Percentiles rank a stretch among this genome's conserved stretches.
Evolutionary conservation across 2,329 filamentous ascomycete species (phyloP).

Genomic region (Colletotrichum sp.): DNA sequence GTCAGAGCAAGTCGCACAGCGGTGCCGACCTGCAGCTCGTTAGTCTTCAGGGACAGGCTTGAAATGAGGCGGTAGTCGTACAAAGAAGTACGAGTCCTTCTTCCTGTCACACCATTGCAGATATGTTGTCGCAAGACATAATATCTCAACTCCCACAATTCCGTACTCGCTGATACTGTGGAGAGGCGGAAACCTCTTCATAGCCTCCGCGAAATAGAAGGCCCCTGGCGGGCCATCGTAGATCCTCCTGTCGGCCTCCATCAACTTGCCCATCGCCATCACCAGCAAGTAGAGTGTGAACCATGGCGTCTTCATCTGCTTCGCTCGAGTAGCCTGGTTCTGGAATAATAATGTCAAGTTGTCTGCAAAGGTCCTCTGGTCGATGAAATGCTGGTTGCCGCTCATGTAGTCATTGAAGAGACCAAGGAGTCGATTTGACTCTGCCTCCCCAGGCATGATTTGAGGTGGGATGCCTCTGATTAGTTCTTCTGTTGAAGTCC

Average conservation of each 20-base stretch:
- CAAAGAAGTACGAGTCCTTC: conserved; percentile 32
- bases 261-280: conserved; percentile 33
- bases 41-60: not conserved
- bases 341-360: conserved; percentile 28
- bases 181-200: conserved; percentile 27
- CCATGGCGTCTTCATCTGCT: conserved; percentile 27
- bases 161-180: conserved; percentile 28
- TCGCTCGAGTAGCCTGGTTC: conserved; percentile 19
- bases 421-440: conserved; percentile 26
- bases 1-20: conserved; percentile 30
- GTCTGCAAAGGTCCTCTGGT: conserved; percentile 29
- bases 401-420: conserved; percentile 28
- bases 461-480: conserved; percentile 15
- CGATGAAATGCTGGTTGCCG: conserved; percentile 32
- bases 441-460: conserved; percentile 16
- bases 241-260: conserved; percentile 24
- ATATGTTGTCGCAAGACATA: conserved; percentile 28
- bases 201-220: conserved; percentile 29
- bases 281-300: conserved; percentile 31
- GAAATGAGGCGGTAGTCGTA: not conserved
- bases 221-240: conserved; percentile 25
- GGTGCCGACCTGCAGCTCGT: conserved; percentile 24
- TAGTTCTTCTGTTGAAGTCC: conserved; percentile 14
- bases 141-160: conserved; percentile 29
- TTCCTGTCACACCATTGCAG: conserved; percentile 32